phyloP scores from a whole-genome alignment of 441 rosid genomes.

The Eutrema salsugineum region DNA sequence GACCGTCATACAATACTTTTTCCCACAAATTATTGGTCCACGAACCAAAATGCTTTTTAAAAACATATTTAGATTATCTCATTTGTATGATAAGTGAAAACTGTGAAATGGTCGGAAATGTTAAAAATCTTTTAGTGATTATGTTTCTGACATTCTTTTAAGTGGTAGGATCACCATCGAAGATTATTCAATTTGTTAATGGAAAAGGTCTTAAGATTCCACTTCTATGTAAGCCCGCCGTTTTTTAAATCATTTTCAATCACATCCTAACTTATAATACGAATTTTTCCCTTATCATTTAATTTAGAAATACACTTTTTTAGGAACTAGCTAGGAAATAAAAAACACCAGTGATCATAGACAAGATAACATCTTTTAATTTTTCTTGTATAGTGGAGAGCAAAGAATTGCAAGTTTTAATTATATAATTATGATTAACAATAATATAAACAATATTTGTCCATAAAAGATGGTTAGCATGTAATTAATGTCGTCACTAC shows the following conservation, averaged over 20 bases:
- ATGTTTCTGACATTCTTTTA: background rate
- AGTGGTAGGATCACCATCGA: background rate
- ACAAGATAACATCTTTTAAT: conserved; percentile 10
- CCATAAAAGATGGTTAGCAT: conserved; percentile 13
- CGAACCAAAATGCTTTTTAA: background rate
- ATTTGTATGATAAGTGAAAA: background rate
- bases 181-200: background rate
- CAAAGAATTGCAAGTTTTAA: background rate
- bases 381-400: background rate
- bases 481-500: conserved; percentile 12
- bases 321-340: background rate
- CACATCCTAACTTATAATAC: background rate
- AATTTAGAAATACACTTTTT: background rate
- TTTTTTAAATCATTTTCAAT: background rate
- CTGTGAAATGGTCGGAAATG: background rate
- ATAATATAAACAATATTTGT: background rate
- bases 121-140: background rate
- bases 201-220: background rate
- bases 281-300: background rate
- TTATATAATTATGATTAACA: background rate
- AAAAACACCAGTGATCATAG: background rate
- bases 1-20: conserved; percentile 9
- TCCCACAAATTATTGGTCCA: background rate
- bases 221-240: background rate
- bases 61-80: background rate